Percentiles rank a stretch among this genome's conserved stretches.
Evolutionary conservation across 208 protist species (phyloP).

Genomic region (Leishmania aethiopica): DNA sequence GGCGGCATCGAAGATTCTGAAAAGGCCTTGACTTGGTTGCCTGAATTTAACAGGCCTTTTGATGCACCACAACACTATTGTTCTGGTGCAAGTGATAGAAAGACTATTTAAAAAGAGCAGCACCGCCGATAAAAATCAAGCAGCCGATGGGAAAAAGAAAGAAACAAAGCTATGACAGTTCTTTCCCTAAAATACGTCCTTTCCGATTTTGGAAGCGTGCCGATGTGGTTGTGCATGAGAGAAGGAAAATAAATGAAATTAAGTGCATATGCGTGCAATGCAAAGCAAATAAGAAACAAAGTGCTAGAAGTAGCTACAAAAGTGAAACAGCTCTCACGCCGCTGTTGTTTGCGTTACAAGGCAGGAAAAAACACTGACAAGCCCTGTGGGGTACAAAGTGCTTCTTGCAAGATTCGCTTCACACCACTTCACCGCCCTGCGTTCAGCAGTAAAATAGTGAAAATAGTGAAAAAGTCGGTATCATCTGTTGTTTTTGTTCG

Average conservation of each 20-base stretch:
- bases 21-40: neutral
- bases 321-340: neutral
- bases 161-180: constrained; percentile 19
- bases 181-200: neutral
- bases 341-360: neutral
- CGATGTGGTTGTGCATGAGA: neutral
- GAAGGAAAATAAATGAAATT: neutral
- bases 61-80: neutral
- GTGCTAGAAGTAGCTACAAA: neutral
- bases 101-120: neutral
- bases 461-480: neutral
- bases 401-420: neutral
- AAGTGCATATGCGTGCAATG: neutral
- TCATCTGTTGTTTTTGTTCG: neutral
- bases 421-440: neutral
- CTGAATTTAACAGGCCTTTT: neutral
- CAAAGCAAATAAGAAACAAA: neutral
- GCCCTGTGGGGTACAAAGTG: too few relatives aligned
- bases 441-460: neutral
- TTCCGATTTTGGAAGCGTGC: neutral
- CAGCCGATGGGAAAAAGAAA: neutral
- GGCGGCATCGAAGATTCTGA: constrained; percentile 20
- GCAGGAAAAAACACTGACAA: neutral
- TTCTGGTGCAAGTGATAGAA: neutral
- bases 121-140: neutral